A percentile compares a stretch with the other conserved stretches of the same genome.
These are phyloP conservation scores for Thelonectria discophora DNA, from an alignment of 2,329 filamentous ascomycete genomes.

Conservation along the genomic window DNA sequence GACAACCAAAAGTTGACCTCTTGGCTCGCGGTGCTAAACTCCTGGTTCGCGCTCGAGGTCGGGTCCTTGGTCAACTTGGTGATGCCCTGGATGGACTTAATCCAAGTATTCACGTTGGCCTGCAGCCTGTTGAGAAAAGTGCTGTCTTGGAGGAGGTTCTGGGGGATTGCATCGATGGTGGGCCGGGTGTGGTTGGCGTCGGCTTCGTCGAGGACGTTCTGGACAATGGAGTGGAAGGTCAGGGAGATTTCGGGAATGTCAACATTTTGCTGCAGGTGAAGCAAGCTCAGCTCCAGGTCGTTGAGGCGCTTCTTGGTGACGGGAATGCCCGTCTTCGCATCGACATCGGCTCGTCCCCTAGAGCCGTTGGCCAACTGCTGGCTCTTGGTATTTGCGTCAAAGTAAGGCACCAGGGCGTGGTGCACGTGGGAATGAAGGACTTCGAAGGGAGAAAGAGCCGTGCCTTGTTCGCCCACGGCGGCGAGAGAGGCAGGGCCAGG, in stretches of 20 bases:
- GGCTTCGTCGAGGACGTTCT: slow-evolving; percentile 83
- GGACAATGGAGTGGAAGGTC: slow-evolving; percentile 87
- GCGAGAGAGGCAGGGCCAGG: slow-evolving; percentile 80
- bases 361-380: slow-evolving; percentile 72
- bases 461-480: slow-evolving; percentile 74
- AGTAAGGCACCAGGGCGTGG: slow-evolving; percentile 91
- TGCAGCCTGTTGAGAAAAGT: slow-evolving; percentile 93
- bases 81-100: slow-evolving; percentile 96
- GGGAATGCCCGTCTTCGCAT: slow-evolving; percentile 92
- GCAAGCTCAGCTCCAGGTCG: slow-evolving; percentile 88
- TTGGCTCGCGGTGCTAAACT: slow-evolving; percentile 80
- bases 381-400: slow-evolving; percentile 92
- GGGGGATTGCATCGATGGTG: slow-evolving; percentile 80
- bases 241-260: slow-evolving; percentile 94
- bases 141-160: slow-evolving; percentile 83
- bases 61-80: slow-evolving; percentile 94
- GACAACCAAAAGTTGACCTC: slow-evolving; percentile 99
- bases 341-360: slow-evolving; percentile 81
- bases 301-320: slow-evolving; percentile 98
- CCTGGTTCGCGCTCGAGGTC: slow-evolving; percentile 63
- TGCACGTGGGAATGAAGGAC: slow-evolving; percentile 92
- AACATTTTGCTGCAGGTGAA: slow-evolving; percentile 95
- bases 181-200: slow-evolving; percentile 72
- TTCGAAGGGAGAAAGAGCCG: slow-evolving; percentile 85
- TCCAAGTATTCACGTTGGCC: slow-evolving; percentile 95